These are phyloP conservation scores for Eimeria maxima DNA, from an alignment of 169 alveolate species.

Conservation along the genomic window DNA sequence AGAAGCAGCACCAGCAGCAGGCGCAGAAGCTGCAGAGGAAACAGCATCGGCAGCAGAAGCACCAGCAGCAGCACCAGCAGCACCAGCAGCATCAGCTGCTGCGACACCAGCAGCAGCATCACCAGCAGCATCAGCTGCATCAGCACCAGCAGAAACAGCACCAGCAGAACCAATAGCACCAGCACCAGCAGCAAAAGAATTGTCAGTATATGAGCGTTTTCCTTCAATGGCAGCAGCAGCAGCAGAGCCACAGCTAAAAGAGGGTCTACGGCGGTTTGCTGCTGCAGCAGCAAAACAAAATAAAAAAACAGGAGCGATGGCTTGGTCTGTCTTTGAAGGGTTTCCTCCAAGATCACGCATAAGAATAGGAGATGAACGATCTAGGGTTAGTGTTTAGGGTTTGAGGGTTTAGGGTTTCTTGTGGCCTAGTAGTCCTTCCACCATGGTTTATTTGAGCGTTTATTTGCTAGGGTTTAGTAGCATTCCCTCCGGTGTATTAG, in stretches of 20 bases:
- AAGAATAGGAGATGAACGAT: conserved; percentile 36
- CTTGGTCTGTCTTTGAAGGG: conserved; percentile 61
- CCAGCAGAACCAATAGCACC: neutral
- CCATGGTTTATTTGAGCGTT: neutral
- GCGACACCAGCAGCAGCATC: too few relatives aligned
- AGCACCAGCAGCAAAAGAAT: neutral
- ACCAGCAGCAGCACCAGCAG: too few relatives aligned
- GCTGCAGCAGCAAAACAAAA: conserved; percentile 13
- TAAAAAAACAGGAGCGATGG: neutral
- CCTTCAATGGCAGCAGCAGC: conserved; percentile 12
- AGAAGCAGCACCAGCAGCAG: neutral
- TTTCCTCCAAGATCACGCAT: conserved; percentile 60
- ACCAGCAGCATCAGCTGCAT: too few relatives aligned
- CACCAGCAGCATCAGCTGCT: too few relatives aligned
- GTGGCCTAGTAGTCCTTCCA: neutral
- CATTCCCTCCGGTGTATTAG: neutral
- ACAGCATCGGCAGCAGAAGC: too few relatives aligned
- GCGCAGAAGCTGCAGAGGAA: too few relatives aligned
- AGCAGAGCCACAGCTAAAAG: neutral
- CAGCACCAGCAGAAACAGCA: too few relatives aligned
- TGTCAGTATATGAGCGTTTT: conserved; percentile 13
- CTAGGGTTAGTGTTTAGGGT: conserved; percentile 10
- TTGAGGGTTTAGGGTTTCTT: neutral
- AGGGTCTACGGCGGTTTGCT: neutral
- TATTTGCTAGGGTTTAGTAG: neutral